Percentiles rank a stretch among this genome's conserved stretches.
phyloP scores from a whole-genome alignment of 305 asterid genomes.

The Fraxinus latifolia region DNA sequence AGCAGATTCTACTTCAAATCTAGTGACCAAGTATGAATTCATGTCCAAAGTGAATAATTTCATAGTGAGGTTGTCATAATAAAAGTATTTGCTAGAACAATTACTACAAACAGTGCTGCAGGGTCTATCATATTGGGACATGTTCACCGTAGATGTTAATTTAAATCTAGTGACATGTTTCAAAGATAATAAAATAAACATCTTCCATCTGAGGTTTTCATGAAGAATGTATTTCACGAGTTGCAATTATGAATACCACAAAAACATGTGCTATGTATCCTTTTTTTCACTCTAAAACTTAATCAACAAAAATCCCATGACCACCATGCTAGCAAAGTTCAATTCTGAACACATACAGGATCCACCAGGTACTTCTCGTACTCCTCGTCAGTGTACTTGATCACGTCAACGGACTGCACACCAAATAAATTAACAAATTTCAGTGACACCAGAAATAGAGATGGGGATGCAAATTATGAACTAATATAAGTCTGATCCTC shows the following conservation, averaged over 20 bases:
- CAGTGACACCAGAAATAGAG: slow-evolving; percentile 14
- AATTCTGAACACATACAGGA: slow-evolving; percentile 55
- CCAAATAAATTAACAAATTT: slow-evolving; percentile 21
- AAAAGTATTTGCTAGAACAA: not conserved
- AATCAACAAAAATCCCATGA: not conserved
- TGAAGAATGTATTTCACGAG: not conserved
- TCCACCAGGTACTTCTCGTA: slow-evolving; percentile 71
- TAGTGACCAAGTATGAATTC: not conserved
- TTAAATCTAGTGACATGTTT: not conserved
- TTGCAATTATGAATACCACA: not conserved
- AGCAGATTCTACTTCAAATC: not conserved
- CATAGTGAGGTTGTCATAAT: not conserved
- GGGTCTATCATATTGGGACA: not conserved
- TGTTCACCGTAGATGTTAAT: not conserved
- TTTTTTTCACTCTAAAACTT: not conserved
- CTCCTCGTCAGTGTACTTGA: slow-evolving; percentile 91
- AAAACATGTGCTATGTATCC: not conserved
- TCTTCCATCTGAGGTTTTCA: not conserved
- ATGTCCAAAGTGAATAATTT: not conserved
- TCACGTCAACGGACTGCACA: slow-evolving; percentile 86
- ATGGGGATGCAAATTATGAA: slow-evolving; percentile 1
- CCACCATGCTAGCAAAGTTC: not conserved
- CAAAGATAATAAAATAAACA: not conserved
- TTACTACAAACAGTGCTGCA: not conserved
- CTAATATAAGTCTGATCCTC: slow-evolving; percentile 4